A percentile compares a stretch with the other conserved stretches of the same genome.
Evolutionary conservation across 257 asterid genomes (phyloP).

Genomic region (Agastache rugosa): DNA sequence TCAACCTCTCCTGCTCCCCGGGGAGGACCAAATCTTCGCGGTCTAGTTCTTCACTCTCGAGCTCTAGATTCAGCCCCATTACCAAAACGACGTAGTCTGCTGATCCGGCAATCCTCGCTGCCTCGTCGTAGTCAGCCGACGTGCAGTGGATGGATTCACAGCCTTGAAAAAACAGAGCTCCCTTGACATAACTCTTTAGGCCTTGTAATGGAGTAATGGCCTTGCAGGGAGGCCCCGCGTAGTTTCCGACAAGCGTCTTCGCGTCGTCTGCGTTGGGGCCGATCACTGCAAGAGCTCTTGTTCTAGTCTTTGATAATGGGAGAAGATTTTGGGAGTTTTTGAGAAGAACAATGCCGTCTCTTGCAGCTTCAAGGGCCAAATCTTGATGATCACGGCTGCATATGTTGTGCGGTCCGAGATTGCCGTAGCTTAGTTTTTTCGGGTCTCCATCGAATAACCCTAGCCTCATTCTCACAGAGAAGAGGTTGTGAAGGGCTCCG

Average conservation of each 20-base stretch:
- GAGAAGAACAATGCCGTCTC: constrained; percentile 65
- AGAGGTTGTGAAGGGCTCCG: constrained; percentile 67
- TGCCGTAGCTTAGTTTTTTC: constrained; percentile 39
- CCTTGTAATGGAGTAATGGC: constrained; percentile 55
- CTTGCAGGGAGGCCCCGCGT: constrained; percentile 72
- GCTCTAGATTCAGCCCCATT: constrained; percentile 68
- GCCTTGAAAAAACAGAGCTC: constrained; percentile 44
- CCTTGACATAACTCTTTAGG: constrained; percentile 43
- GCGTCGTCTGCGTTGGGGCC: constrained; percentile 65
- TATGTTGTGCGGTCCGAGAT: constrained; percentile 44
- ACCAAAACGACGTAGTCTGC: constrained; percentile 62
- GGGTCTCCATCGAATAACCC: constrained; percentile 69
- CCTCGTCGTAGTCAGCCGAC: constrained; percentile 33
- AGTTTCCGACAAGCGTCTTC: constrained; percentile 55
- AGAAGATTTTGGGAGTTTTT: constrained; percentile 58
- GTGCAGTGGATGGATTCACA: constrained; percentile 61
- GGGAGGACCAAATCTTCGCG: constrained; percentile 61
- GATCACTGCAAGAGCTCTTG: constrained; percentile 59
- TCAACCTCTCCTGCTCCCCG: constrained; percentile 51
- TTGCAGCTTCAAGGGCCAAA: constrained; percentile 64
- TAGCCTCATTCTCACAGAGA: constrained; percentile 64
- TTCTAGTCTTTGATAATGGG: constrained; percentile 55
- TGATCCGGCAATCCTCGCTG: constrained; percentile 33
- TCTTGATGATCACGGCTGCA: constrained; percentile 55
- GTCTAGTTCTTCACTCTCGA: constrained; percentile 65